These are phyloP conservation scores for Fomitopsis schrenkii DNA, from an alignment of 1,284 basidiomycete species.

Conservation along the genomic window DNA sequence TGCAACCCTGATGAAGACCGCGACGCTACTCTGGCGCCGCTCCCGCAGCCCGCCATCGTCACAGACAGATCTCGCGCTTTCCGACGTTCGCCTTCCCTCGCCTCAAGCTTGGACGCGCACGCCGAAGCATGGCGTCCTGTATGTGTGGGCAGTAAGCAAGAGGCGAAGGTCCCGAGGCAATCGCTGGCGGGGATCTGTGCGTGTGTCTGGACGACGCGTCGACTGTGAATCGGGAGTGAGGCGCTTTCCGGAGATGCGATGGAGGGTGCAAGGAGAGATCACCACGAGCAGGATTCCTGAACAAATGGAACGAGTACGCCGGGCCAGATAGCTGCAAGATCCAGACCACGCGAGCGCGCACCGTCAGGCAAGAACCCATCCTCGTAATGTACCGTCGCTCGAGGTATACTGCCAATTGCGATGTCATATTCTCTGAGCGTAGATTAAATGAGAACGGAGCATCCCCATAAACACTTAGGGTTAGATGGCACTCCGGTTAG, in stretches of 20 bases:
- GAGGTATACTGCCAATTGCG: slow-evolving; percentile 14
- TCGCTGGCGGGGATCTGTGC: slow-evolving; percentile 41
- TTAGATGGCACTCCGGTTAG: slow-evolving; percentile 43
- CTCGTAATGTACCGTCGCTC: slow-evolving; percentile 22
- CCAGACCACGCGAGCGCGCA: slow-evolving; percentile 10
- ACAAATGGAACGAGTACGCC: slow-evolving; percentile 2
- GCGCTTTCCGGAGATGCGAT: slow-evolving; percentile 49
- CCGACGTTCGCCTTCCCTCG: slow-evolving; percentile 40
- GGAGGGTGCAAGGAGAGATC: slow-evolving; percentile 29
- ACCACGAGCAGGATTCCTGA: slow-evolving; percentile 26
- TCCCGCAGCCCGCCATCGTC: slow-evolving; percentile 17
- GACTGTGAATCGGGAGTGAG: slow-evolving; percentile 10
- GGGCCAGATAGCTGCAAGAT: slow-evolving; percentile 13
- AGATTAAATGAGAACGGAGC: slow-evolving; percentile 21
- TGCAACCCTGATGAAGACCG: slow-evolving; percentile 26
- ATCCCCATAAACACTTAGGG: slow-evolving; percentile 39
- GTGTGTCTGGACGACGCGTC: slow-evolving; percentile 18
- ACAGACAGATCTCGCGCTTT: slow-evolving; percentile 35
- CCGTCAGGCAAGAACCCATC: background rate
- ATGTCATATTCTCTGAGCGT: slow-evolving; percentile 27
- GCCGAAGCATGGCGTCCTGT: slow-evolving; percentile 25
- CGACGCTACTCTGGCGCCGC: slow-evolving; percentile 45
- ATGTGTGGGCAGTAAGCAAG: slow-evolving; percentile 11
- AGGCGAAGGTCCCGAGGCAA: slow-evolving; percentile 38
- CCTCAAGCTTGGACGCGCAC: background rate